phyloP scores from a whole-genome alignment of 2,329 filamentous ascomycete species.

The Penicillium sp. region DNA sequence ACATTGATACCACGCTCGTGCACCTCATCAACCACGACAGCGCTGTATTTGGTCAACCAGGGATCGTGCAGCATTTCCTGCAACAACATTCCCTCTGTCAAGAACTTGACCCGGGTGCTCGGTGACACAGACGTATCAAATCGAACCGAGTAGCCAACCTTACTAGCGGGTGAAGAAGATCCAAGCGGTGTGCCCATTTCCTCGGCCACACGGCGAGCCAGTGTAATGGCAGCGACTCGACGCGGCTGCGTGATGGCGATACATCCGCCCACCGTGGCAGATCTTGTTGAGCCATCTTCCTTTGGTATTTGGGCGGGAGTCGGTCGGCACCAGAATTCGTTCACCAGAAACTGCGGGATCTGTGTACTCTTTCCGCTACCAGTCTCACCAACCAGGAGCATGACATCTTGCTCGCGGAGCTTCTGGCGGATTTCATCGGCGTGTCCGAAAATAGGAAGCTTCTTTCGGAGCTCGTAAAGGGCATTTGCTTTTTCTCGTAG shows the following conservation, averaged over 20 bases:
- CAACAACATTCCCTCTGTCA: constrained; percentile 94
- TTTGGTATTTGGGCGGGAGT: constrained; percentile 52
- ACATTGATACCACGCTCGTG: constrained; percentile 95
- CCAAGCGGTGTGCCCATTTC: constrained; percentile 71
- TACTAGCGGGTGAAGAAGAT: constrained; percentile 56
- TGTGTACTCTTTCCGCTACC: constrained; percentile 97
- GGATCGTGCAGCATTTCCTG: constrained; percentile 91
- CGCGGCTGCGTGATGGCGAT: constrained; percentile 94
- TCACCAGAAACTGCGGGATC: constrained; percentile 82
- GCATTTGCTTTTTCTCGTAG: constrained; percentile 48
- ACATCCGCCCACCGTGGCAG: constrained; percentile 66
- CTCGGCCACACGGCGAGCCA: constrained; percentile 82
- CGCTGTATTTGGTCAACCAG: constrained; percentile 78
- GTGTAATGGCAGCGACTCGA: constrained; percentile 86
- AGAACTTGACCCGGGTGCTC: constrained; percentile 83
- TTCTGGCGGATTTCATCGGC: constrained; percentile 66
- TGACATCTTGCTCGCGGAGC: constrained; percentile 66
- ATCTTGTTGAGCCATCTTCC: constrained; percentile 31
- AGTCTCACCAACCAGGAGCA: constrained; percentile 88
- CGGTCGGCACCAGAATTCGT: constrained; percentile 74
- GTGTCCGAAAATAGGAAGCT: constrained; percentile 77
- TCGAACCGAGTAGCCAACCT: constrained; percentile 89
- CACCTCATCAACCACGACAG: constrained; percentile 90
- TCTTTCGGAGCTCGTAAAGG: constrained; percentile 56
- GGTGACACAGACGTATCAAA: constrained; percentile 86